These are phyloP conservation scores for Diaporthe velutina DNA, from an alignment of 2,329 filamentous ascomycete genomes.

Conservation along the genomic window DNA sequence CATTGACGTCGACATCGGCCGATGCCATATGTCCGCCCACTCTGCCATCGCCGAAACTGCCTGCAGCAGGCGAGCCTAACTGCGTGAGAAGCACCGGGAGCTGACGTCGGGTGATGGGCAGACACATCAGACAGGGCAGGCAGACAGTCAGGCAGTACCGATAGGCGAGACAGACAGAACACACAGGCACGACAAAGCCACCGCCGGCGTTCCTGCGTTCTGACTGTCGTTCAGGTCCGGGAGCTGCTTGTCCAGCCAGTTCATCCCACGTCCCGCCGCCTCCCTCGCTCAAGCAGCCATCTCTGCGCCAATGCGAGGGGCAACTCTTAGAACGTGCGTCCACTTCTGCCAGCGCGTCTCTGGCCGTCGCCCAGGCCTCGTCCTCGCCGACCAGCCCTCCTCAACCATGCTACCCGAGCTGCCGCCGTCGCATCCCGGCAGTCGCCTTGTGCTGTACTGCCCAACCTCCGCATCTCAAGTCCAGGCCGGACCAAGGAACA, in stretches of 20 bases:
- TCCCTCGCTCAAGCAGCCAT: conserved; percentile 21
- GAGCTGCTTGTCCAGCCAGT: conserved; percentile 11
- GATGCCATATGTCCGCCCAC: background rate
- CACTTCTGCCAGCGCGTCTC: conserved; percentile 18
- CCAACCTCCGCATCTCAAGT: conserved; percentile 22
- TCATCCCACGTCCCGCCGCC: conserved; percentile 22
- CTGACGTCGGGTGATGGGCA: background rate
- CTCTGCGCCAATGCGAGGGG: conserved; percentile 34
- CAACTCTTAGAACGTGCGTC: conserved; percentile 17
- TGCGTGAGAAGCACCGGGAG: conserved; percentile 9
- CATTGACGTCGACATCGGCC: background rate
- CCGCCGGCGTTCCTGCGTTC: conserved; percentile 19
- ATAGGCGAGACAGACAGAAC: conserved; percentile 4
- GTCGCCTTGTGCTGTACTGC: conserved; percentile 28
- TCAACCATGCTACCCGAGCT: conserved; percentile 15
- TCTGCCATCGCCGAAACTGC: background rate
- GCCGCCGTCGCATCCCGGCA: conserved; percentile 31
- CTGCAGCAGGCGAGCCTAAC: background rate
- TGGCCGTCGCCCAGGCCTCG: conserved; percentile 2
- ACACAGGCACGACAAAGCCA: conserved; percentile 5
- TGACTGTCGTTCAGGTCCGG: conserved; percentile 15
- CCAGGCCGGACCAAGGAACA: conserved; percentile 25
- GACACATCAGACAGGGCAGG: conserved; percentile 1
- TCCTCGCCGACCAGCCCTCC: conserved; percentile 28
- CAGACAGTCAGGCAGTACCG: background rate